phyloP scores from a whole-genome alignment of 2,329 filamentous ascomycete genomes.

The Pyrenochaeta sp. region DNA sequence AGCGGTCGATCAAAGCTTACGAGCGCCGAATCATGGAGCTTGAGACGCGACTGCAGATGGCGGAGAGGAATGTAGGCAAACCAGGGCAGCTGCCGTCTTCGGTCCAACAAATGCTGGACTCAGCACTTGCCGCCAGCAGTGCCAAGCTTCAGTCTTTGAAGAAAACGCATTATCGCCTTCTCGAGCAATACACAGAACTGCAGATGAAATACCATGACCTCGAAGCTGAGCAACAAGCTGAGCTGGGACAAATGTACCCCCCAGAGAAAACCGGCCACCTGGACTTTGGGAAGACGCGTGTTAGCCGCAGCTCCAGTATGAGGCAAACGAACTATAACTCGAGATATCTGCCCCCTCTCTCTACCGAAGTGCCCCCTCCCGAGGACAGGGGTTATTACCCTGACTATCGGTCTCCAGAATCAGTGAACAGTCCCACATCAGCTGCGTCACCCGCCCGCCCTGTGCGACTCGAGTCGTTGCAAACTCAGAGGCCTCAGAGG shows the following conservation, averaged over 20 bases:
- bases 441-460: slow-evolving; percentile 31
- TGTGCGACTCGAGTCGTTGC: slow-evolving; percentile 38
- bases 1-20: slow-evolving; percentile 56
- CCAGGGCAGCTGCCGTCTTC: slow-evolving; percentile 48
- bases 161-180: slow-evolving; percentile 60
- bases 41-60: slow-evolving; percentile 43
- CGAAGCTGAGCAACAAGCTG: slow-evolving; percentile 42
- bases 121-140: slow-evolving; percentile 56
- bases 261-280: slow-evolving; percentile 26
- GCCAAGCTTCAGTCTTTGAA: slow-evolving; percentile 59
- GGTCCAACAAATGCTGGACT: slow-evolving; percentile 58
- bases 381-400: slow-evolving; percentile 39
- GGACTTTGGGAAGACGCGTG: slow-evolving; percentile 24
- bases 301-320: slow-evolving; percentile 38
- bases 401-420: slow-evolving; percentile 40
- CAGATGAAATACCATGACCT: slow-evolving; percentile 55
- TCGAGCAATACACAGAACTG: slow-evolving; percentile 60
- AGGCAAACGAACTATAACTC: slow-evolving; percentile 29
- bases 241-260: slow-evolving; percentile 29
- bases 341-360: slow-evolving; percentile 33
- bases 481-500: slow-evolving; percentile 24
- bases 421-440: slow-evolving; percentile 27
- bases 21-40: slow-evolving; percentile 58
- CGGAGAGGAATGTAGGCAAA: slow-evolving; percentile 29
- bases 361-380: slow-evolving; percentile 21